Evolutionary conservation across 257 asterid genomes (phyloP), one percentile per base, ranked within the genome.

Genomic region (Mitragyna speciosa): DNA sequence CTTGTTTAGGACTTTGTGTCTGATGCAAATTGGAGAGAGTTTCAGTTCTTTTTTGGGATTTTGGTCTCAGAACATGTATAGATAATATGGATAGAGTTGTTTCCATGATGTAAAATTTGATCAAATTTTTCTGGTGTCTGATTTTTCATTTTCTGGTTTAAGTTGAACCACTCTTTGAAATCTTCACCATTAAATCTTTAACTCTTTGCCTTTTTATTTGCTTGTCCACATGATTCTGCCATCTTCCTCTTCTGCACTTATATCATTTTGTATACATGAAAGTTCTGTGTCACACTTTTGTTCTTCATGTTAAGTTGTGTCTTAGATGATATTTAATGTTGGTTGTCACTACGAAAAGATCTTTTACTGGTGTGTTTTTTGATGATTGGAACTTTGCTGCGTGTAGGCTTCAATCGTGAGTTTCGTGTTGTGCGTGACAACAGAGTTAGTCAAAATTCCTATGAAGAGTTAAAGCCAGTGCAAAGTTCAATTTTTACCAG

Each of bases 391-490:
- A 75, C 84, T 77, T 79, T 31, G 80, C 81, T 86, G 79, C 87
- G 87, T 90, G 89, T 91, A 90, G 94, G 93, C 80, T 87, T 87
- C 71, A 87, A 83, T 86, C 87, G 86, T 76, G 93, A 93, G 87
- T 96, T 96, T 81, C 97, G 99, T 52, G 90, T 93, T 73, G 97
- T 96, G 82, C 91, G 97, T 80, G 99, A 96, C 86, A 96, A 92
- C 81, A 94, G 97, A 88, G 87, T 86, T 67, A 90, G 78, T 86
- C 97, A 89, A 72, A 87, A 82, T 81, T 81, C 89, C 66, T 73
- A 73, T 80, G 66, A 75, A 82, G 97, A 87, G 83, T 72, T 83
- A 74, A 92, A 91, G 85, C 84, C 87, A 81, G 88, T 81, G 70
- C 88, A 85, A 75, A 87, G 78, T 87, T 85, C 96, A 71, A 81